Conservation (phyloP, 441 rosid species). For the Aquilaria agallochum region DNA sequence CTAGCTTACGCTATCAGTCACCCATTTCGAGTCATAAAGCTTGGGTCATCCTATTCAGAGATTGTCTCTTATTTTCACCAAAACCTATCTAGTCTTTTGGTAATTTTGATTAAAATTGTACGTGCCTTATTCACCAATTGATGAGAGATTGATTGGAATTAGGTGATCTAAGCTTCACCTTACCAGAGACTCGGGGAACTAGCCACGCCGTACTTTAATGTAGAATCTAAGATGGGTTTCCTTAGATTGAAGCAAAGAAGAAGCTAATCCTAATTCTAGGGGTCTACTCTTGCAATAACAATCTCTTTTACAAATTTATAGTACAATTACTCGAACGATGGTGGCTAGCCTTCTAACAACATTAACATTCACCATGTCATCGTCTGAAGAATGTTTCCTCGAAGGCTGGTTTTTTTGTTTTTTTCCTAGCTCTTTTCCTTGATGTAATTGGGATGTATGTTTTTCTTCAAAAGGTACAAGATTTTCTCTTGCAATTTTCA, state of each 20-base stretch:
- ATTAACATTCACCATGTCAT: slow-evolving; percentile 58
- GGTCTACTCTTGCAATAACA: neutral
- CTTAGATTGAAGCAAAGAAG: slow-evolving; percentile 13
- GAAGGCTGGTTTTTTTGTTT: slow-evolving; percentile 20
- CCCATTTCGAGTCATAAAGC: too few relatives aligned
- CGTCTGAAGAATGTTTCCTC: slow-evolving; percentile 33
- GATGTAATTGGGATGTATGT: slow-evolving; percentile 25
- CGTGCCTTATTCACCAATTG: too few relatives aligned
- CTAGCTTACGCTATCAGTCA: too few relatives aligned
- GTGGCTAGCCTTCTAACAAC: slow-evolving; percentile 35
- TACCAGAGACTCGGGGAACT: neutral
- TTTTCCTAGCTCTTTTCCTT: slow-evolving; percentile 32
- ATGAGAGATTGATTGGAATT: too few relatives aligned
- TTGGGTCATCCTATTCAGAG: too few relatives aligned
- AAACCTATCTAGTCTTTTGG: too few relatives aligned
- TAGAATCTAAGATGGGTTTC: too few relatives aligned
- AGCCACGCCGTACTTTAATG: neutral
- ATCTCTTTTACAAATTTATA: slow-evolving; percentile 30
- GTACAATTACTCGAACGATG: slow-evolving; percentile 43
- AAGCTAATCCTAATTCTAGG: neutral
- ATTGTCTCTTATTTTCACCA: too few relatives aligned
- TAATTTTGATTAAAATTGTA: too few relatives aligned
- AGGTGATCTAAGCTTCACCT: too few relatives aligned
- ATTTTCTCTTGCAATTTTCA: neutral
- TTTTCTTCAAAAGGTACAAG: slow-evolving; percentile 44